Conservation (phyloP, 208 protist genomes). For the Borovskyia barvae region DNA sequence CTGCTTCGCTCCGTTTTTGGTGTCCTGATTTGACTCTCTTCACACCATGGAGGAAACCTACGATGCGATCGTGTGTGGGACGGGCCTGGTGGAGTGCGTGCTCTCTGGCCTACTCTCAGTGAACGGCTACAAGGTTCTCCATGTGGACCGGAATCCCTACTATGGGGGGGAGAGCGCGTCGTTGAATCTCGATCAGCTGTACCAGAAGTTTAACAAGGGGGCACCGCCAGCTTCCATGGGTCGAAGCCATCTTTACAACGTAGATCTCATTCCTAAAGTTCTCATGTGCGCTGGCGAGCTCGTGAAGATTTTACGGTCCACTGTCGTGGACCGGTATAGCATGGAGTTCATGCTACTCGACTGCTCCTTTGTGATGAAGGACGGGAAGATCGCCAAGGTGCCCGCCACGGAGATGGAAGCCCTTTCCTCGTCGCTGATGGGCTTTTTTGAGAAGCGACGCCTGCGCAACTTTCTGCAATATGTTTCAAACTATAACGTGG, state of each 20-base stretch:
- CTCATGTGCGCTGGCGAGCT: slow-evolving; percentile 97
- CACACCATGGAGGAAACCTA: slow-evolving; percentile 83
- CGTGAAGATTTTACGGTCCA: slow-evolving; percentile 97
- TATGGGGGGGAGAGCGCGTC: slow-evolving; percentile 99
- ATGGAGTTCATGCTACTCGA: slow-evolving; percentile 99
- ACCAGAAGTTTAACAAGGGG: slow-evolving; percentile 93
- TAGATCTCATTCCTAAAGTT: slow-evolving; percentile 99
- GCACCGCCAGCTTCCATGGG: slow-evolving; percentile 83
- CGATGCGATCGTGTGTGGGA: slow-evolving; percentile 99
- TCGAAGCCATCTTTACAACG: slow-evolving; percentile 95
- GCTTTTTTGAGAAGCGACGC: slow-evolving; percentile 98
- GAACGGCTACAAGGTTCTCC: slow-evolving; percentile 98
- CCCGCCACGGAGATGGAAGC: slow-evolving; percentile 97
- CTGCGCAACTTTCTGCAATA: slow-evolving; percentile 94
- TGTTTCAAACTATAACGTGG: slow-evolving; percentile 87
- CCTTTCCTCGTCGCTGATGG: slow-evolving; percentile 95
- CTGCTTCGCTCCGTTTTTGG: slow-evolving; percentile 1
- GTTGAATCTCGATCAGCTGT: slow-evolving; percentile 97
- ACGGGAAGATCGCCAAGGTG: slow-evolving; percentile 97
- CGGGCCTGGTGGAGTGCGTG: slow-evolving; percentile 99
- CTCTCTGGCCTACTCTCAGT: slow-evolving; percentile 94
- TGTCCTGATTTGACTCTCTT: not conserved
- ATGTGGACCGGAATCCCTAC: slow-evolving; percentile 99
- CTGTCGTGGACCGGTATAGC: slow-evolving; percentile 97
- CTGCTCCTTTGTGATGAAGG: slow-evolving; percentile 96